A percentile compares a stretch with the other conserved stretches of the same genome.
Conservation (phyloP, 2,329 filamentous ascomycete genomes). For the Cladosporium sp. region DNA sequence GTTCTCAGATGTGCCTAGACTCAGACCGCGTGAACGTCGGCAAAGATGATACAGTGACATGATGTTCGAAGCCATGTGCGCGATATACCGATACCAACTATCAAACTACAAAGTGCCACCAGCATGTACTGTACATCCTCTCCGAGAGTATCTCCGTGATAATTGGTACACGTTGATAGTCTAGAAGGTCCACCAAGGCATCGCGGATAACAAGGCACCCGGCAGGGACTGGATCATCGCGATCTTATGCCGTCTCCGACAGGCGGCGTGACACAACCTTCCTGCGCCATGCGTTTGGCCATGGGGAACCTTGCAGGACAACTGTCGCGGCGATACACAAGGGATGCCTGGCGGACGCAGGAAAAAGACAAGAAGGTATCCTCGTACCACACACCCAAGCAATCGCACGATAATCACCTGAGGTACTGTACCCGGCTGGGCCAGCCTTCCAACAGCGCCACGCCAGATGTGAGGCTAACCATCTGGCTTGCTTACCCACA, state of each 20-base stretch:
- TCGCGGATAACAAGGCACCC: background rate
- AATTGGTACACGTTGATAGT: background rate
- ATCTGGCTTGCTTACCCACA: slow-evolving; percentile 3
- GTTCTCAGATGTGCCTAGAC: background rate
- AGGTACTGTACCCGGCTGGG: background rate
- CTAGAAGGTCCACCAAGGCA: background rate
- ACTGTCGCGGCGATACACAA: background rate
- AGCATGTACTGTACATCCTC: background rate
- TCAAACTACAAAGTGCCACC: background rate
- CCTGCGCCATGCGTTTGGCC: slow-evolving; percentile 6
- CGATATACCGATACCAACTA: background rate
- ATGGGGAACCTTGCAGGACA: background rate
- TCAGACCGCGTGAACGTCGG: background rate
- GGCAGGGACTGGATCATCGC: background rate
- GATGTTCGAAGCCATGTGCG: background rate
- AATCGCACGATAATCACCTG: slow-evolving; percentile 16
- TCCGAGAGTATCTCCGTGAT: background rate
- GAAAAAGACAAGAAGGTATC: background rate
- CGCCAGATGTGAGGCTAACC: slow-evolving; percentile 1
- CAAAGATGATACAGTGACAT: background rate
- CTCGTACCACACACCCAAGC: background rate
- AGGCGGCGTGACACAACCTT: background rate
- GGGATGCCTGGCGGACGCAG: slow-evolving; percentile 7
- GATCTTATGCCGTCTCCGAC: background rate
- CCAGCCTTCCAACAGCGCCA: background rate